A percentile compares a stretch with the other conserved stretches of the same genome.
These are phyloP conservation scores for Dissoconium aciculare DNA, from an alignment of 2,329 filamentous ascomycete species.

Conservation along the genomic window DNA sequence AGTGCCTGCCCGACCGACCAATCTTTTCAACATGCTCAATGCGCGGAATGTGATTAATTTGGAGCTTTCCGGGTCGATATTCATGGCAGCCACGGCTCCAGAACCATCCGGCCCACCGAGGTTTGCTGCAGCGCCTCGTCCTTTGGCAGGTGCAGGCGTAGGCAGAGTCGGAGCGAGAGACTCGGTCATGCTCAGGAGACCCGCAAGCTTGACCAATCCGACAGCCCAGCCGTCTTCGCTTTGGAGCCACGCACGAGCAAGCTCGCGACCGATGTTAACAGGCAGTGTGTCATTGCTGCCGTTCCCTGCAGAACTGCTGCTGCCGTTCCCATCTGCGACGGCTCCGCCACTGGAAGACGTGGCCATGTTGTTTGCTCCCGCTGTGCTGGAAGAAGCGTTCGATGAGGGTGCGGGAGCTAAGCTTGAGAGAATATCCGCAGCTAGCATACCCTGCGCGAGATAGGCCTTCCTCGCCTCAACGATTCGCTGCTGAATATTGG, in stretches of 20 bases:
- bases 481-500: slow-evolving; percentile 39
- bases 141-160: neutral
- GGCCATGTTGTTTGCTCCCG: too few species aligned
- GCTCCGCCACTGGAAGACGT: too few species aligned
- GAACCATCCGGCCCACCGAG: too few species aligned
- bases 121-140: slow-evolving; percentile 3
- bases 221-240: slow-evolving; percentile 73
- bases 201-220: slow-evolving; percentile 61
- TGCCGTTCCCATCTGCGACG: too few species aligned
- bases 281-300: slow-evolving; percentile 18
- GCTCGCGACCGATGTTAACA: too few species aligned
- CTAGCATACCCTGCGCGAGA: slow-evolving; percentile 80
- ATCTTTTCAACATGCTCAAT: slow-evolving; percentile 31
- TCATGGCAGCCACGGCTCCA: neutral
- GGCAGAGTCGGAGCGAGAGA: slow-evolving; percentile 5
- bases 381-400: too few species aligned
- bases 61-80: slow-evolving; percentile 16
- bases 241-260: slow-evolving; percentile 68
- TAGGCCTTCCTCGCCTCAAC: slow-evolving; percentile 76
- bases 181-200: slow-evolving; percentile 52
- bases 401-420: slow-evolving; percentile 38
- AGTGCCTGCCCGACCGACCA: slow-evolving; percentile 30
- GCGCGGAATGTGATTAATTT: slow-evolving; percentile 29
- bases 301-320: too few species aligned
- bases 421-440: slow-evolving; percentile 73